Percentiles rank a stretch among this genome's conserved stretches.
These are phyloP conservation scores for Starmerella kuoi DNA, from an alignment of 805 yeast species.

Conservation along the genomic window DNA sequence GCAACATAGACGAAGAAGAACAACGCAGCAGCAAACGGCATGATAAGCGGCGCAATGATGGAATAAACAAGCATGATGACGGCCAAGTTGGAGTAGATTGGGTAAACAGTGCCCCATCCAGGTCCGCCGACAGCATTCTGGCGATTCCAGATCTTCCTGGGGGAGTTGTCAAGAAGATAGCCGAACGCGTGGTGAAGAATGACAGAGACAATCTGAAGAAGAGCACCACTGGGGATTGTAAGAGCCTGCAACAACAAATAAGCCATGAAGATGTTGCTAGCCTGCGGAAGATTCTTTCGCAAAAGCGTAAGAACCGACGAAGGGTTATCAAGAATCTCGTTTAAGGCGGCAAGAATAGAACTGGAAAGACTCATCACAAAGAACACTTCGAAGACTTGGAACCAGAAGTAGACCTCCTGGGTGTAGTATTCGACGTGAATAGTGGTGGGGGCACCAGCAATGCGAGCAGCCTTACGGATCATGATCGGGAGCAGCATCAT, in stretches of 20 bases:
- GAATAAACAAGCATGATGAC: conserved; percentile 66
- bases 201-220: conserved; percentile 65
- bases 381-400: conserved; percentile 83
- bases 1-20: conserved; percentile 66
- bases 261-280: conserved; percentile 80
- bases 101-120: conserved; percentile 74
- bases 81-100: conserved; percentile 60
- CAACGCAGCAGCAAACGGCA: conserved; percentile 59
- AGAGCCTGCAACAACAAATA: conserved; percentile 76
- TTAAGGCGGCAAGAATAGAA: conserved; percentile 65
- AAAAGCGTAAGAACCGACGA: conserved; percentile 57
- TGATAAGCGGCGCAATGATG: conserved; percentile 73
- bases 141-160: conserved; percentile 84
- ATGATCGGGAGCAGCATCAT: conserved; percentile 81
- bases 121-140: conserved; percentile 51
- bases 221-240: conserved; percentile 58
- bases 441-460: conserved; percentile 57
- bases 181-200: conserved; percentile 62
- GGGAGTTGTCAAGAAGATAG: conserved; percentile 65
- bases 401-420: conserved; percentile 80
- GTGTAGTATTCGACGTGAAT: conserved; percentile 70
- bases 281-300: conserved; percentile 69
- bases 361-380: conserved; percentile 74
- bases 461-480: conserved; percentile 61
- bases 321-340: conserved; percentile 59